These are phyloP conservation scores for Starmera caribaea DNA, from an alignment of 805 yeast genomes.

Conservation along the genomic window DNA sequence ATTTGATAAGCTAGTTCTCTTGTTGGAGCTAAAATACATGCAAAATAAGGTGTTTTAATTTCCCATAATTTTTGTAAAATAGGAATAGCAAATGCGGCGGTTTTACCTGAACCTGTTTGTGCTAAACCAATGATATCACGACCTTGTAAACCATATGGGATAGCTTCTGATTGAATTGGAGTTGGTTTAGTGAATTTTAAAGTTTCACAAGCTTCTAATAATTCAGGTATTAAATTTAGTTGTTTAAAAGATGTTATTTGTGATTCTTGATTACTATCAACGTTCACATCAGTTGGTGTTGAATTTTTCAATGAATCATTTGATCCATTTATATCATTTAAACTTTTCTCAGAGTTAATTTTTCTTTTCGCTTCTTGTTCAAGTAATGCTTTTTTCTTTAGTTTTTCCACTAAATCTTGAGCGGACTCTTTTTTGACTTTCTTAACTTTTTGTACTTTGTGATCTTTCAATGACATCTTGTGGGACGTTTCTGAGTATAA, in stretches of 20 bases:
- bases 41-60: conserved; percentile 80
- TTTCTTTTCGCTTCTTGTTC: conserved; percentile 4
- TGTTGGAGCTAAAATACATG: conserved; percentile 81
- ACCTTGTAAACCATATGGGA: conserved; percentile 85
- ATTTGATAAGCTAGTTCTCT: conserved; percentile 83
- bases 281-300: conserved; percentile 8
- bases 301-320: conserved; percentile 3
- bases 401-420: conserved; percentile 47
- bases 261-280: conserved; percentile 8
- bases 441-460: conserved; percentile 6
- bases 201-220: conserved; percentile 67
- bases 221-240: conserved; percentile 63
- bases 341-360: conserved; percentile 9
- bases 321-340: conserved; percentile 12
- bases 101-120: conserved; percentile 96
- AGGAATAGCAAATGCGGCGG: conserved; percentile 97
- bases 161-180: conserved; percentile 86
- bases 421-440: conserved; percentile 27
- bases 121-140: conserved; percentile 94
- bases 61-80: conserved; percentile 86
- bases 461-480: no score
- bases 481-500: no score
- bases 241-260: conserved; percentile 37
- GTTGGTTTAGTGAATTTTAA: conserved; percentile 79
- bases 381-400: conserved; percentile 31